phyloP scores from a whole-genome alignment of 2,329 filamentous ascomycete species.

The Arthrocladium fulminans region DNA sequence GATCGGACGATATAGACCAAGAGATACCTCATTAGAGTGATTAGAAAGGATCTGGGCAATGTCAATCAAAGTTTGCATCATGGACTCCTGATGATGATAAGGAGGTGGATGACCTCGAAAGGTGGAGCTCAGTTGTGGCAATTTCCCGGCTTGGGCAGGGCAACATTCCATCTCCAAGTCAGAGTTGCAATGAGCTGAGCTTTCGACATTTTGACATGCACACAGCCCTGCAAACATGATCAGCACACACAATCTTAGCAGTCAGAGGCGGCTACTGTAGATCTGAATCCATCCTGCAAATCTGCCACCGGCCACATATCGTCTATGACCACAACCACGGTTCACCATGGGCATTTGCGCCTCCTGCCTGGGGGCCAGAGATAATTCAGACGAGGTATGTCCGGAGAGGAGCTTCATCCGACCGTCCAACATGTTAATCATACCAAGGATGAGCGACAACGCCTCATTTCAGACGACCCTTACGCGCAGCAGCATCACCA shows the following conservation, averaged over 20 bases:
- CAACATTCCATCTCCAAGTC: neutral
- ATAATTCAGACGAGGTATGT: slow-evolving; percentile 17
- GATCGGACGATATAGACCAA: too few relatives aligned
- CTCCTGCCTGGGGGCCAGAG: slow-evolving; percentile 21
- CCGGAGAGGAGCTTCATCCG: neutral
- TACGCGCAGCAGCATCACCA: slow-evolving; percentile 13
- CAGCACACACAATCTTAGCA: neutral
- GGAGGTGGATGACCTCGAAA: too few relatives aligned
- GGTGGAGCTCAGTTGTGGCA: too few relatives aligned
- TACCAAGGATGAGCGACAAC: slow-evolving; percentile 18
- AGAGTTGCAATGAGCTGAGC: neutral
- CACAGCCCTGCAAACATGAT: neutral
- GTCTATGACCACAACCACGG: neutral
- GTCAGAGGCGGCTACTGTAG: too few relatives aligned
- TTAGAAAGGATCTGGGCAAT: too few relatives aligned
- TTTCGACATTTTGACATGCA: neutral
- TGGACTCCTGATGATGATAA: too few relatives aligned
- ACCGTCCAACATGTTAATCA: neutral
- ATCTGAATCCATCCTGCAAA: too few relatives aligned
- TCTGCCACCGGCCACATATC: neutral
- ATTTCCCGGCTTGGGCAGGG: too few relatives aligned
- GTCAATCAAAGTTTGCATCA: too few relatives aligned
- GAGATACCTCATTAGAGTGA: too few relatives aligned
- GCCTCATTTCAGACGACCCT: slow-evolving; percentile 21
- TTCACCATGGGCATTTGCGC: slow-evolving; percentile 21